Conservation (phyloP, 1,284 basidiomycete species). For the Ganoderma lucidum region DNA sequence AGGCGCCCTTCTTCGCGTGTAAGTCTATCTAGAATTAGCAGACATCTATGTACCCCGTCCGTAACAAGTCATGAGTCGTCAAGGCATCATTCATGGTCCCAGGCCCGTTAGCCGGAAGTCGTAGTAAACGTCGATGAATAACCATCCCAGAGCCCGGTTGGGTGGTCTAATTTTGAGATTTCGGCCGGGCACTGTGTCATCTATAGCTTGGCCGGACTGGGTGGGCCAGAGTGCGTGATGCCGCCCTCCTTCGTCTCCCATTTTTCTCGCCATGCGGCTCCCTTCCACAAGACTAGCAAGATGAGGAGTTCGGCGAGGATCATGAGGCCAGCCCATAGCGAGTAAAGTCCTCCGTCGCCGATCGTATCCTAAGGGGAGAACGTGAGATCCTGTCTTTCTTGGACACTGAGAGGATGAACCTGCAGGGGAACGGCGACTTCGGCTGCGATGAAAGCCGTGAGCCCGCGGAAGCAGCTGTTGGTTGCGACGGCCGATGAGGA, state of each 20-base stretch:
- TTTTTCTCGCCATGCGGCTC: constrained; percentile 49
- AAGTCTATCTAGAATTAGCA: background rate
- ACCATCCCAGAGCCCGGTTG: background rate
- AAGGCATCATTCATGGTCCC: background rate
- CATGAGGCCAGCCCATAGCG: constrained; percentile 73
- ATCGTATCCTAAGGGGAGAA: constrained; percentile 49
- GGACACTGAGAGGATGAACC: constrained; percentile 42
- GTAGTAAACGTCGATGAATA: background rate
- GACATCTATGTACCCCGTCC: background rate
- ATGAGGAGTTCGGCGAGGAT: constrained; percentile 60
- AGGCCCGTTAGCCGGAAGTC: background rate
- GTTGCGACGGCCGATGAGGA: constrained; percentile 74
- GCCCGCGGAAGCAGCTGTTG: constrained; percentile 77
- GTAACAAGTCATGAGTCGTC: background rate
- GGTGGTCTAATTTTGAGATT: background rate
- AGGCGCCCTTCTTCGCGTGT: background rate
- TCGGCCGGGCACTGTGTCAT: background rate
- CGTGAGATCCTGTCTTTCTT: background rate
- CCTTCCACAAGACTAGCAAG: constrained; percentile 57
- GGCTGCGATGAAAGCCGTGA: constrained; percentile 73
- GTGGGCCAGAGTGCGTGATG: background rate
- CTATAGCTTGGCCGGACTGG: background rate
- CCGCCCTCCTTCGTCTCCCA: constrained; percentile 41
- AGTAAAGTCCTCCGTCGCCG: constrained; percentile 80
- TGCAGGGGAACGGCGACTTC: constrained; percentile 76